Percentiles rank a stretch among this genome's conserved stretches.
Evolutionary conservation across 73 alveolate species (phyloP).

Genomic region (Paramecium octaurelia): DNA sequence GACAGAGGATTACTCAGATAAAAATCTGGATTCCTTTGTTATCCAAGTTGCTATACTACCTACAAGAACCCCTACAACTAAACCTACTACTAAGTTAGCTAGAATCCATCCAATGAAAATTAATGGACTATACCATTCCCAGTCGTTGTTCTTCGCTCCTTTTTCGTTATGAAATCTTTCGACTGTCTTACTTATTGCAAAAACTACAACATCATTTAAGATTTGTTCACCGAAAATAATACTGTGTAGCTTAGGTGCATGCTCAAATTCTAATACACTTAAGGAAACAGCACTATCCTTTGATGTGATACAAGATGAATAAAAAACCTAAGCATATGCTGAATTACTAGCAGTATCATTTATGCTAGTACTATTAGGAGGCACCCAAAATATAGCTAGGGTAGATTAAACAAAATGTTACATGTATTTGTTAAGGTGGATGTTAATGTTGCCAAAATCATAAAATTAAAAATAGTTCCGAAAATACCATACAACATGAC

Average conservation of each 20-base stretch:
- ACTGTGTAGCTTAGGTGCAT: constrained; percentile 85
- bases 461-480: constrained; percentile 92
- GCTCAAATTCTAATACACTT: constrained; percentile 78
- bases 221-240: constrained; percentile 91
- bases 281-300: constrained; percentile 94
- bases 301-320: constrained; percentile 85
- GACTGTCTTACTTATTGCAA: neutral
- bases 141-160: neutral
- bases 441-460: constrained; percentile 81
- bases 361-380: neutral
- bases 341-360: neutral
- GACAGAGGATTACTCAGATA: constrained; percentile 75
- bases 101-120: constrained; percentile 30
- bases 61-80: neutral
- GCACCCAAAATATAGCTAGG: neutral
- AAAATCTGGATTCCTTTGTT: constrained; percentile 62
- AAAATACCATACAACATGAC: constrained; percentile 92
- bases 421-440: constrained; percentile 50
- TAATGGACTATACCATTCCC: constrained; percentile 27
- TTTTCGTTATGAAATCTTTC: neutral
- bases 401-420: neutral
- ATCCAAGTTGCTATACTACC: constrained; percentile 65
- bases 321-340: constrained; percentile 38
- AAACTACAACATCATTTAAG: constrained; percentile 21
- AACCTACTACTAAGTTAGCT: neutral